Conservation (phyloP, 2,329 filamentous ascomycete species). For the Hymenoscyphus linearis region DNA sequence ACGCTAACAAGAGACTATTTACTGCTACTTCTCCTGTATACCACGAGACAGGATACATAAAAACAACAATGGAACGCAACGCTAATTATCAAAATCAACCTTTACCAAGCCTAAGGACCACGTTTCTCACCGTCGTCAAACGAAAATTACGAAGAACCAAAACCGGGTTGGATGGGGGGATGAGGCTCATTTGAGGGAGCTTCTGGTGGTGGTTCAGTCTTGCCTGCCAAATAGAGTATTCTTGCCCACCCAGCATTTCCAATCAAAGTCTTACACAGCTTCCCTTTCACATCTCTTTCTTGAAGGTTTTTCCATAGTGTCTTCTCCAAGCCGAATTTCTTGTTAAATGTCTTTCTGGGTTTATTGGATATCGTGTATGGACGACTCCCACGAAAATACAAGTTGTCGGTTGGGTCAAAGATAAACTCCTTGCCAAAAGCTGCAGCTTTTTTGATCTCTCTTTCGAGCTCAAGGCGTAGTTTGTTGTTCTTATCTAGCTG, state of each 20-base stretch:
- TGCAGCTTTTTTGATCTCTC: constrained; percentile 14
- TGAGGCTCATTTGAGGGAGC: no score
- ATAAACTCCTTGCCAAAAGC: constrained; percentile 20
- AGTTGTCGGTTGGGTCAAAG: constrained; percentile 13
- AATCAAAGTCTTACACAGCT: constrained; percentile 21
- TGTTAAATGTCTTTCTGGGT: constrained; percentile 13
- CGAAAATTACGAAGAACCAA: no score
- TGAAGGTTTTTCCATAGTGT: constrained; percentile 12
- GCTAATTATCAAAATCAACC: no score
- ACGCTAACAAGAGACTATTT: no score
- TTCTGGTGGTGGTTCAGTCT: neutral
- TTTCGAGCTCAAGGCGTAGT: constrained; percentile 1
- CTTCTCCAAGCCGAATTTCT: constrained; percentile 10
- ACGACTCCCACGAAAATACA: constrained; percentile 19
- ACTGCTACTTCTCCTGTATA: no score
- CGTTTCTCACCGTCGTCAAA: no score
- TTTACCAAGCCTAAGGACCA: no score
- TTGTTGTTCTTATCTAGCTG: constrained; percentile 2
- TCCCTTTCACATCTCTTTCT: constrained; percentile 19
- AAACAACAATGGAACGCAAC: no score
- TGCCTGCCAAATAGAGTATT: constrained; percentile 12
- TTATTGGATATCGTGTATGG: constrained; percentile 19
- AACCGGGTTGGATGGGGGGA: no score
- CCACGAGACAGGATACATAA: no score
- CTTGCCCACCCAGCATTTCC: constrained; percentile 20